Conservation (phyloP, 176 grass and related monocot genomes). For the Phoenix dactylifera region DNA sequence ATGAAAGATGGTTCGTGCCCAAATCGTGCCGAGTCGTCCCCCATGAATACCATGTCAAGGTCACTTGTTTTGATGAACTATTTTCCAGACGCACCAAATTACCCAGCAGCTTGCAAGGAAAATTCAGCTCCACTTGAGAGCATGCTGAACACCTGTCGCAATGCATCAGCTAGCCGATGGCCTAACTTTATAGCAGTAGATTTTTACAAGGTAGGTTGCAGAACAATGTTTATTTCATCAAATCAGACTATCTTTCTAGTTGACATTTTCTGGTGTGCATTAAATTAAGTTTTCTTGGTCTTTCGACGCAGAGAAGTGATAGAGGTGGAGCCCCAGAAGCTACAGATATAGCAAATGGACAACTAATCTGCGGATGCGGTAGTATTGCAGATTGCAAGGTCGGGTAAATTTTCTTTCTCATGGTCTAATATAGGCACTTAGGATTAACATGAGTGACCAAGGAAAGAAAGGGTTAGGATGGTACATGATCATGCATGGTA, state of each 20-base stretch:
- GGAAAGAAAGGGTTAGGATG: no score
- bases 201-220: constrained; percentile 51
- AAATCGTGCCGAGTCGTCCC: constrained; percentile 57
- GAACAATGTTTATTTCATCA: neutral
- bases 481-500: no score
- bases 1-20: constrained; percentile 54
- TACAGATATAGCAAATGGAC: constrained; percentile 60
- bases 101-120: constrained; percentile 55
- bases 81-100: constrained; percentile 46
- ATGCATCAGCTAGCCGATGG: constrained; percentile 43
- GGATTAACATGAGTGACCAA: no score
- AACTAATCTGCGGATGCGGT: constrained; percentile 52
- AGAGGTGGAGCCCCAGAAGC: constrained; percentile 54
- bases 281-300: neutral
- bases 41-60: constrained; percentile 69
- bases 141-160: constrained; percentile 51
- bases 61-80: constrained; percentile 88
- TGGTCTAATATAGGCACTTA: no score
- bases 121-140: constrained; percentile 52
- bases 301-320: constrained; percentile 52
- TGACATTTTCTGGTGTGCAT: neutral
- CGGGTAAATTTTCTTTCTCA: neutral
- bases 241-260: no score
- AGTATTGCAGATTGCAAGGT: constrained; percentile 55
- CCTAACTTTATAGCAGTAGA: constrained; percentile 88